Percentiles rank a stretch among this genome's conserved stretches.
phyloP scores from a whole-genome alignment of 2,329 filamentous ascomycete species.

The Clarireedia paspali region DNA sequence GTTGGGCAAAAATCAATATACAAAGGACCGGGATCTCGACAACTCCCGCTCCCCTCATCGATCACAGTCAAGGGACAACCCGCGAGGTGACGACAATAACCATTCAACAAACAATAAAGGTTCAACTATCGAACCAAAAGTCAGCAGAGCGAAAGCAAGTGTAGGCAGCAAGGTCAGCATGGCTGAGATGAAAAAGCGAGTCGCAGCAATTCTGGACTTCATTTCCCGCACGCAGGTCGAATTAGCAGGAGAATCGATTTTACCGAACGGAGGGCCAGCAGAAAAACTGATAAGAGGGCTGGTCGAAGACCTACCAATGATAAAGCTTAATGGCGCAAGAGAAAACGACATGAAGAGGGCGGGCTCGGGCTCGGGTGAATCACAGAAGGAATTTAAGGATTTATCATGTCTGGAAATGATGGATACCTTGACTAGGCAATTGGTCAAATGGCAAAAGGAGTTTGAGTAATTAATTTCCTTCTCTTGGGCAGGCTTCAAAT shows the following conservation, averaged over 20 bases:
- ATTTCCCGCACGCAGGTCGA: slow-evolving; percentile 86
- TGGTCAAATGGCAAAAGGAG: slow-evolving; percentile 32
- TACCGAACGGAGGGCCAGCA: slow-evolving; percentile 33
- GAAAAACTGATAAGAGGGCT: slow-evolving; percentile 29
- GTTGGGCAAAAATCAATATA: slow-evolving; percentile 73
- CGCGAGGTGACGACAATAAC: slow-evolving; percentile 39
- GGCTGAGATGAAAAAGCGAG: slow-evolving; percentile 81
- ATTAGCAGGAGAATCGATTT: slow-evolving; percentile 56
- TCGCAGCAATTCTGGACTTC: slow-evolving; percentile 79
- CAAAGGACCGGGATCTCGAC: slow-evolving; percentile 59
- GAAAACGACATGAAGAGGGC: slow-evolving; percentile 27
- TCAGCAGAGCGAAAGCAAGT: slow-evolving; percentile 28
- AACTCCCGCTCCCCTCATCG: slow-evolving; percentile 46
- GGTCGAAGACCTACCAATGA: slow-evolving; percentile 27
- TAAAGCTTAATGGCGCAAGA: slow-evolving; percentile 32
- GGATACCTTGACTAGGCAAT: slow-evolving; percentile 33
- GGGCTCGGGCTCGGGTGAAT: slow-evolving; percentile 18
- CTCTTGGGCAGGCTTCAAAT: background rate
- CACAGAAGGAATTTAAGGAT: slow-evolving; percentile 57
- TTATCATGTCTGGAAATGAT: slow-evolving; percentile 44
- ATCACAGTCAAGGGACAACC: slow-evolving; percentile 40
- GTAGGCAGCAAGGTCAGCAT: slow-evolving; percentile 61
- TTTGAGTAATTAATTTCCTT: slow-evolving; percentile 6
- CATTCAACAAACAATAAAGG: slow-evolving; percentile 34
- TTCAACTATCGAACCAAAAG: slow-evolving; percentile 31